phyloP scores from a whole-genome alignment of 306 rosid genomes.

The Mucuna pruriens region DNA sequence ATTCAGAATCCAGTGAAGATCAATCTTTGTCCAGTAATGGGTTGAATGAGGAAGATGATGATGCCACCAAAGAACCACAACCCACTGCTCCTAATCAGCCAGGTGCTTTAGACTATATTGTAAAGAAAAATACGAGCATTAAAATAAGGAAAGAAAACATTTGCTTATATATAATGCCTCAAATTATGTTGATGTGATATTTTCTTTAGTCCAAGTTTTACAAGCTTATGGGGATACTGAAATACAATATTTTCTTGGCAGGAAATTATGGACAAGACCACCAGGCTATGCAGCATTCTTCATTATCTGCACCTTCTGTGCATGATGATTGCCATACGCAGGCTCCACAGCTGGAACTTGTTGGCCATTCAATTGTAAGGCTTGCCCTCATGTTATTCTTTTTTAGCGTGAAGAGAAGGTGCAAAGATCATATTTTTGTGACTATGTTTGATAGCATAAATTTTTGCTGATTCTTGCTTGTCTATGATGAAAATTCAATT shows the following conservation, averaged over 20 bases:
- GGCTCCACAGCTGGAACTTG: constrained; percentile 78
- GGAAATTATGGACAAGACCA: constrained; percentile 61
- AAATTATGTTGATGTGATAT: background rate
- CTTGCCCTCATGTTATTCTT: background rate
- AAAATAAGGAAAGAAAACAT: background rate
- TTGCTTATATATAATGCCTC: background rate
- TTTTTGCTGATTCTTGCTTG: constrained; percentile 8
- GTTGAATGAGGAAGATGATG: constrained; percentile 69
- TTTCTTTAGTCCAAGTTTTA: background rate
- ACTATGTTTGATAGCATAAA: background rate
- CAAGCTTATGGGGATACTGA: constrained; percentile 1
- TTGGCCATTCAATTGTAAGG: constrained; percentile 83
- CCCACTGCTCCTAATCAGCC: constrained; percentile 56
- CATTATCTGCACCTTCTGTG: constrained; percentile 43
- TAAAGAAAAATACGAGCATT: background rate
- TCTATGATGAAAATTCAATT: constrained; percentile 16
- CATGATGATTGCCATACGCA: constrained; percentile 56
- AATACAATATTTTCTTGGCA: constrained; percentile 22
- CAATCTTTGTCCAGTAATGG: constrained; percentile 71
- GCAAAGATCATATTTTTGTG: background rate
- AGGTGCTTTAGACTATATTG: constrained; percentile 49
- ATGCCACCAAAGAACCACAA: constrained; percentile 50
- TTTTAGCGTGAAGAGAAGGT: background rate
- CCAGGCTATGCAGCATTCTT: constrained; percentile 54
- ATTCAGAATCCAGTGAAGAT: constrained; percentile 70